phyloP scores from a whole-genome alignment of 495 filamentous ascomycete genomes.

The Usnea hakonensis region DNA sequence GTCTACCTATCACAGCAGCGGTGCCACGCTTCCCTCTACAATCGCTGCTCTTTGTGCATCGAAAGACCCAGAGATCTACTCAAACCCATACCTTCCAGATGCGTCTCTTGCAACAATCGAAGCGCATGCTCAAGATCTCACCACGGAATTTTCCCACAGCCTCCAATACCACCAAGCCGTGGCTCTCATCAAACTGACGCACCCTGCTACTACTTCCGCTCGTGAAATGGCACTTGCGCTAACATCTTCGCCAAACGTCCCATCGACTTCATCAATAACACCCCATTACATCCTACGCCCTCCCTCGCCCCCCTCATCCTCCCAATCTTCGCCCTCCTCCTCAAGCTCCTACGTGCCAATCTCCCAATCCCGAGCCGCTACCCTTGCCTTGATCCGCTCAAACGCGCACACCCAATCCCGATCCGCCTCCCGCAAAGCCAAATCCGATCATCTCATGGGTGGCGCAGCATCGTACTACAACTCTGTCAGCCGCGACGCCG shows the following conservation, averaged over 20 bases:
- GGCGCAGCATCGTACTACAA: conserved; percentile 62
- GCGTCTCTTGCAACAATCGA: conserved; percentile 26
- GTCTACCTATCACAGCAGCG: conserved; percentile 56
- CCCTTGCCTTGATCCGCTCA: conserved; percentile 36
- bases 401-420: conserved; percentile 53
- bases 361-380: conserved; percentile 15
- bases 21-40: conserved; percentile 49
- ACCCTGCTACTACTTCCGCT: conserved; percentile 47
- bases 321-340: neutral
- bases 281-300: conserved; percentile 27
- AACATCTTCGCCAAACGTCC: conserved; percentile 26
- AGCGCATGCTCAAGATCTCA: conserved; percentile 47
- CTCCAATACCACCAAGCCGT: conserved; percentile 33
- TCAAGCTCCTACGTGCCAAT: conserved; percentile 1
- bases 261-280: conserved; percentile 35
- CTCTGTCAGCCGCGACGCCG: conserved; percentile 46
- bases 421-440: conserved; percentile 52
- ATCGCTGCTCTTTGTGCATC: conserved; percentile 40
- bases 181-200: conserved; percentile 47
- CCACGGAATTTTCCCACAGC: conserved; percentile 44
- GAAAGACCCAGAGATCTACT: neutral
- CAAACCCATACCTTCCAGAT: conserved; percentile 15
- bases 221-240: conserved; percentile 52
- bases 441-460: conserved; percentile 57
- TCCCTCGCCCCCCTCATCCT: conserved; percentile 4